phyloP scores from a whole-genome alignment of 257 asterid species.

The Ligustrum vulgare region DNA sequence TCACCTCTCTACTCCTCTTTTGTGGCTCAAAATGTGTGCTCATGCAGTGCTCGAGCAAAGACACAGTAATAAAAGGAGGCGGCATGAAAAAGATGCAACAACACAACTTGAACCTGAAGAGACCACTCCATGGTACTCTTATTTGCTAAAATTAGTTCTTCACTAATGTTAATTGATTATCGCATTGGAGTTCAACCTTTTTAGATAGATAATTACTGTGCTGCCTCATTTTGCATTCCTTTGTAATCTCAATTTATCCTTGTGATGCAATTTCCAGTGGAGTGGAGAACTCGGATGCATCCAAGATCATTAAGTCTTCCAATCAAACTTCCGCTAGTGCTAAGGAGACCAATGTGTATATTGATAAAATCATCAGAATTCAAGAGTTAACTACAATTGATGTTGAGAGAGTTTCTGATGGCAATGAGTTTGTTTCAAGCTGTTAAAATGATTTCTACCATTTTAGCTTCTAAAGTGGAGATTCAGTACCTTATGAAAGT shows the following conservation, averaged over 20 bases:
- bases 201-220: background rate
- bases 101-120: conserved; percentile 40
- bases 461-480: background rate
- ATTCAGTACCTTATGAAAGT: too few relatives aligned
- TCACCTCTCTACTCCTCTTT: conserved; percentile 76
- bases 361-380: conserved; percentile 12
- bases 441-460: background rate
- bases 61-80: conserved; percentile 62
- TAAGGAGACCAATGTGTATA: conserved; percentile 15
- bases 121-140: conserved; percentile 46
- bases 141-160: conserved; percentile 4
- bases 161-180: conserved; percentile 14
- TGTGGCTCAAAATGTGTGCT: conserved; percentile 90
- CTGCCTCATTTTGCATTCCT: conserved; percentile 10
- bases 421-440: conserved; percentile 45
- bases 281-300: conserved; percentile 29
- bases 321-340: conserved; percentile 35
- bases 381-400: conserved; percentile 56
- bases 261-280: conserved; percentile 33
- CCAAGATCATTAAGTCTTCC: conserved; percentile 31
- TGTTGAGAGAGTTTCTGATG: conserved; percentile 38
- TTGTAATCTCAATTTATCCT: conserved; percentile 1
- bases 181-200: too few relatives aligned
- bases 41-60: conserved; percentile 78
- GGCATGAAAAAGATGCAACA: conserved; percentile 44